phyloP scores from a whole-genome alignment of 2,329 filamentous ascomycete genomes.

The Exophiala spinifera region DNA sequence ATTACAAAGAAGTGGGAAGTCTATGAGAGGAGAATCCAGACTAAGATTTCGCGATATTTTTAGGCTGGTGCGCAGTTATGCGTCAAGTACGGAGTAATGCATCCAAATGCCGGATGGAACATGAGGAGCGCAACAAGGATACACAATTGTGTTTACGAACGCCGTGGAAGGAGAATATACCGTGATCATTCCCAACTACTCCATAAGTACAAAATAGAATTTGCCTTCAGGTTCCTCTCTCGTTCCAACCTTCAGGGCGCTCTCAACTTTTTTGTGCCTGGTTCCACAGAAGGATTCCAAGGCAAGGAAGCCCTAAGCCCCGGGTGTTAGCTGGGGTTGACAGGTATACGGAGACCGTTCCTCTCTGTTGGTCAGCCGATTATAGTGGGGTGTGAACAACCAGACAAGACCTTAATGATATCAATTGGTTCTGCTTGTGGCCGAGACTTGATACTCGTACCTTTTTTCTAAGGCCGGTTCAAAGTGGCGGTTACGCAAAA shows the following conservation, averaged over 20 bases:
- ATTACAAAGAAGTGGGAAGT: constrained; percentile 33
- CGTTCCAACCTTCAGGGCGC: constrained; percentile 15
- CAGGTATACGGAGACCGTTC: not conserved
- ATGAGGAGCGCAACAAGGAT: not conserved
- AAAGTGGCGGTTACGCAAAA: no score
- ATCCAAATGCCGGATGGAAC: constrained; percentile 7
- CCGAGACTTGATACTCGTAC: no score
- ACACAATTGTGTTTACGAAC: no score
- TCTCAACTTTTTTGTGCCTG: not conserved
- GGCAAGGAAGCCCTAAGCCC: constrained; percentile 22
- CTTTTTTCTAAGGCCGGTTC: no score
- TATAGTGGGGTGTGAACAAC: not conserved
- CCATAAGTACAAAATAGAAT: no score
- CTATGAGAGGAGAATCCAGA: constrained; percentile 27
- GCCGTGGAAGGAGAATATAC: no score
- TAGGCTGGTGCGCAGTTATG: constrained; percentile 31
- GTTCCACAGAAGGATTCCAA: not conserved
- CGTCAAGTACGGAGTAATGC: constrained; percentile 3
- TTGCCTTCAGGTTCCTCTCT: constrained; percentile 15
- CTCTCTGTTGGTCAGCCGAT: not conserved
- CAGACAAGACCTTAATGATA: constrained; percentile 32
- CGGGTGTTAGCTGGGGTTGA: constrained; percentile 1
- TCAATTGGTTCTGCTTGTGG: no score
- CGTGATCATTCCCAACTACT: no score
- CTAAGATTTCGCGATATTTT: constrained; percentile 30